phyloP scores from a whole-genome alignment of 169 alveolate species.

The Plasmodium coatneyi region DNA sequence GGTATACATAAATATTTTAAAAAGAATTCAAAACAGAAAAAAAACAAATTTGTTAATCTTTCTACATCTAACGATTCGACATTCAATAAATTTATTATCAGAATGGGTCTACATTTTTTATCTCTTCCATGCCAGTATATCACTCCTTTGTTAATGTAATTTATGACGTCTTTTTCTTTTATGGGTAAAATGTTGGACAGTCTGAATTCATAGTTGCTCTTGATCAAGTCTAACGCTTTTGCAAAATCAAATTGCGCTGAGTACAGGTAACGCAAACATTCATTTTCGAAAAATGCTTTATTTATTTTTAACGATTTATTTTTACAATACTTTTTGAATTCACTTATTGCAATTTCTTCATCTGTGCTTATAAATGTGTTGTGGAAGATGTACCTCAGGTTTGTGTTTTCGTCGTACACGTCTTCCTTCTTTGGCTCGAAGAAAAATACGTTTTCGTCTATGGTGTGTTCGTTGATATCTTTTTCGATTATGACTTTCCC shows the following conservation, averaged over 20 bases:
- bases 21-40: conserved; percentile 76
- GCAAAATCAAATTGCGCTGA: conserved; percentile 80
- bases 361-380: conserved; percentile 75
- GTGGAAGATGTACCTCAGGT: conserved; percentile 76
- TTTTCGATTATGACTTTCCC: conserved; percentile 57
- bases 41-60: conserved; percentile 53
- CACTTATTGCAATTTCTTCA: conserved; percentile 76
- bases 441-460: conserved; percentile 77
- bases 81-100: conserved; percentile 76
- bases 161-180: conserved; percentile 72
- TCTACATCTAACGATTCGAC: conserved; percentile 41
- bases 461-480: conserved; percentile 65
- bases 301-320: conserved; percentile 63
- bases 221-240: conserved; percentile 62
- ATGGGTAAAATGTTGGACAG: conserved; percentile 77
- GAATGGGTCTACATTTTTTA: conserved; percentile 78
- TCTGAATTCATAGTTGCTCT: conserved; percentile 77
- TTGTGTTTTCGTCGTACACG: conserved; percentile 51
- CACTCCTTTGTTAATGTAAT: conserved; percentile 74
- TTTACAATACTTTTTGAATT: conserved; percentile 74
- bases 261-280: conserved; percentile 76
- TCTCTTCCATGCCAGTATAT: conserved; percentile 83
- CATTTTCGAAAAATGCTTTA: conserved; percentile 74
- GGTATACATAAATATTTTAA: conserved; percentile 79
- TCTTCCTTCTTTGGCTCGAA: conserved; percentile 77